Conservation (phyloP, 495 filamentous ascomycete genomes). For the Trichoderma gamsii region DNA sequence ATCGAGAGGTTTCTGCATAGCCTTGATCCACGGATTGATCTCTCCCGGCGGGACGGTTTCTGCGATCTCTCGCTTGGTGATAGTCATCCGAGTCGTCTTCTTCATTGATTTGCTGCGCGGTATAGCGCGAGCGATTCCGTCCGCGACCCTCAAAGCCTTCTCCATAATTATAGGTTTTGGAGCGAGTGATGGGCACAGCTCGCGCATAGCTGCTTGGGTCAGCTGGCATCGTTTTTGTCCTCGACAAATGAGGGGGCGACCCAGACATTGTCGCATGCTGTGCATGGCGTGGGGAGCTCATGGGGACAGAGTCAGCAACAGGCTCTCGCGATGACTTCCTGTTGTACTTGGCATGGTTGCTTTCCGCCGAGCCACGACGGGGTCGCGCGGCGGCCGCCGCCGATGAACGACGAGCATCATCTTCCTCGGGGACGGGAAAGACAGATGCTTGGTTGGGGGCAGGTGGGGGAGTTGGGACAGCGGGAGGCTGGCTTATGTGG, state of each 20-base stretch:
- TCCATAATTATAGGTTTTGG: conserved; percentile 13
- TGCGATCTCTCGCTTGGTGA: conserved; percentile 17
- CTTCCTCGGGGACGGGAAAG: conserved; percentile 20
- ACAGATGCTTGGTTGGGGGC: conserved; percentile 25
- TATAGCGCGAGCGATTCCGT: conserved; percentile 23
- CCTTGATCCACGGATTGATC: not conserved
- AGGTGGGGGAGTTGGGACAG: conserved; percentile 29
- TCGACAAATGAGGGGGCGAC: conserved; percentile 11
- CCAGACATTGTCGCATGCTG: not conserved
- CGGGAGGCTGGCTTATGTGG: conserved; percentile 26
- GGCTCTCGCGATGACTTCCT: conserved; percentile 28
- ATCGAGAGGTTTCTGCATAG: not conserved
- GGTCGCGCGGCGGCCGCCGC: conserved; percentile 21
- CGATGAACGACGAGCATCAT: conserved; percentile 27
- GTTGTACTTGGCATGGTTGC: conserved; percentile 29
- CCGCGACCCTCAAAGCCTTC: conserved; percentile 2
- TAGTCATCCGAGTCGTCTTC: conserved; percentile 12
- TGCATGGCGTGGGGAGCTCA: not conserved
- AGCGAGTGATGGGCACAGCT: conserved; percentile 11
- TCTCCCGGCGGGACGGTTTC: not conserved
- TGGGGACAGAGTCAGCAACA: conserved; percentile 24
- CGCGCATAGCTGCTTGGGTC: not conserved
- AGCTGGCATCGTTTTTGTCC: conserved; percentile 16
- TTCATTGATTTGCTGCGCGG: conserved; percentile 14
- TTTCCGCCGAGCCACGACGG: conserved; percentile 36